Conservation (phyloP, 73 alveolate species). For the Paramecium tetraurelia region DNA sequence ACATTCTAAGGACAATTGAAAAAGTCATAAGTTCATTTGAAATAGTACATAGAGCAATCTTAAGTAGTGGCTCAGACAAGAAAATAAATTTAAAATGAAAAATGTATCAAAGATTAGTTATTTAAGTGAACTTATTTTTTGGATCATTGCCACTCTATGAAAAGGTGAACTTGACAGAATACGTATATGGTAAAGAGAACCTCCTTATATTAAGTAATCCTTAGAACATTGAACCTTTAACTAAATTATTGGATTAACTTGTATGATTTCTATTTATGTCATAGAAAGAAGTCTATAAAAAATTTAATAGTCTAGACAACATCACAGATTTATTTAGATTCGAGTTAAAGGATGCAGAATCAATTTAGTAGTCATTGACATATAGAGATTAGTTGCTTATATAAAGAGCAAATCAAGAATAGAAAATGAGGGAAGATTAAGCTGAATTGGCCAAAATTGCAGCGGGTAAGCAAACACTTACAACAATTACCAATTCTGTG, state of each 20-base stretch:
- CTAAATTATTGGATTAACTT: neutral
- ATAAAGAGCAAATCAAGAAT: conserved; percentile 16
- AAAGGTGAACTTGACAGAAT: neutral
- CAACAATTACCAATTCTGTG: conserved; percentile 44
- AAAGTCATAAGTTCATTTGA: neutral
- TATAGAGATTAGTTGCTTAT: neutral
- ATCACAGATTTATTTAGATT: conserved; percentile 18
- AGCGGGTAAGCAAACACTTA: conserved; percentile 31
- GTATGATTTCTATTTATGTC: neutral
- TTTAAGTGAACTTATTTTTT: neutral
- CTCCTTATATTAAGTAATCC: neutral
- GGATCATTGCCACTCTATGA: neutral
- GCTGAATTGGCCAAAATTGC: conserved; percentile 32
- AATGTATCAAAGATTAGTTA: neutral
- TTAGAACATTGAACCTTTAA: neutral
- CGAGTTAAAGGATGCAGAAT: conserved; percentile 15
- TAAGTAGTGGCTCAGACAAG: neutral
- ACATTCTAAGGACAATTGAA: conserved; percentile 44
- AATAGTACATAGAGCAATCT: conserved; percentile 3
- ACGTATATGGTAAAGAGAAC: conserved; percentile 9
- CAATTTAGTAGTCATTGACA: neutral
- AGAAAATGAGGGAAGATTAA: conserved; percentile 23
- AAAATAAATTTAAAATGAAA: neutral
- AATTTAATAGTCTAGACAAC: neutral
- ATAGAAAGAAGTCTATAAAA: neutral